Percentiles rank a stretch among this genome's conserved stretches.
Conservation (phyloP, 108 stramenopile genomes). For the Skeletonema potamos region DNA sequence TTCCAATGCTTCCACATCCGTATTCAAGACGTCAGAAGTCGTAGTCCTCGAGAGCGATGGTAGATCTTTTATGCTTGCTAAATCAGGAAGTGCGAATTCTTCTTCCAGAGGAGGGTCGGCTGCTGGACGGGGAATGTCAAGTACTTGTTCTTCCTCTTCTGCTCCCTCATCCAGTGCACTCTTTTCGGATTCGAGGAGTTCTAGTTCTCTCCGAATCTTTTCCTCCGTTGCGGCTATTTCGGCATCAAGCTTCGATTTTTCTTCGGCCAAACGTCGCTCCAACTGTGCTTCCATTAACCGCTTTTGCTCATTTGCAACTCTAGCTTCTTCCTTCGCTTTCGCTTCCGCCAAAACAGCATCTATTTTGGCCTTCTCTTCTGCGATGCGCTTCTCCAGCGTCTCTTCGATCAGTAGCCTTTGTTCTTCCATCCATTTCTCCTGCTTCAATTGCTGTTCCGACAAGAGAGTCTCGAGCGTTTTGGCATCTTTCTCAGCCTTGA, state of each 20-base stretch:
- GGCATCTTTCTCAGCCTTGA: not conserved
- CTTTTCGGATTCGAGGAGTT: not conserved
- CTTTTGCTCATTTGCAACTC: not conserved
- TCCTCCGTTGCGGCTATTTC: conserved; percentile 9
- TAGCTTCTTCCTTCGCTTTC: conserved; percentile 1
- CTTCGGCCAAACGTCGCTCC: conserved; percentile 12
- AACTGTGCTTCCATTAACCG: not conserved
- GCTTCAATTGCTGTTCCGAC: not conserved
- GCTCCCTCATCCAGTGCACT: not conserved
- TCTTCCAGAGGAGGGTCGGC: not conserved
- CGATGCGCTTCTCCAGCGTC: not conserved
- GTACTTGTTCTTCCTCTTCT: conserved; percentile 6
- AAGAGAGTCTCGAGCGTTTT: not conserved
- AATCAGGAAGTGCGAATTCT: not conserved
- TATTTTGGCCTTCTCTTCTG: not conserved
- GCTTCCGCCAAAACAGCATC: not conserved
- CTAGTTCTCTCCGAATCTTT: not conserved
- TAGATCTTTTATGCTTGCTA: not conserved
- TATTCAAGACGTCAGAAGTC: conserved; percentile 17
- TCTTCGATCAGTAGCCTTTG: not conserved
- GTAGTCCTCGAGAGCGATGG: not conserved
- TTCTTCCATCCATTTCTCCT: not conserved
- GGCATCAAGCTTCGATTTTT: conserved; percentile 11
- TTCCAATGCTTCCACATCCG: conserved; percentile 33
- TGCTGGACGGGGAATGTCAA: not conserved